These are phyloP conservation scores for Insectozyma bohioensis DNA, from an alignment of 1,139 yeast species.

Conservation along the genomic window DNA sequence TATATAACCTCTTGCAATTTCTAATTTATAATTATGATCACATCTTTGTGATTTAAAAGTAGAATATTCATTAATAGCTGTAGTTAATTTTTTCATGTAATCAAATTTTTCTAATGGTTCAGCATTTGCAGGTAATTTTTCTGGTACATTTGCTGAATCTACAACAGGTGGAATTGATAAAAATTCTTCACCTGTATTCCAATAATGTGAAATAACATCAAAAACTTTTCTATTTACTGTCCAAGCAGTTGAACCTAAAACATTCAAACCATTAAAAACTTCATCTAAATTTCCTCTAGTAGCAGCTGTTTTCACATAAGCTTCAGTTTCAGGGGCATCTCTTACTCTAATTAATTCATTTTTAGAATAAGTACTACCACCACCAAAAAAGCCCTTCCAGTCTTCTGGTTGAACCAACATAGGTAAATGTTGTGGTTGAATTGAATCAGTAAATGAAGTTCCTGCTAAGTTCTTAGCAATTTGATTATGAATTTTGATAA, in stretches of 20 bases:
- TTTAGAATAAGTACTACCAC: slow-evolving; percentile 77
- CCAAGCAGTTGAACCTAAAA: slow-evolving; percentile 90
- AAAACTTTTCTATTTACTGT: slow-evolving; percentile 76
- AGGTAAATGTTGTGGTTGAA: slow-evolving; percentile 89
- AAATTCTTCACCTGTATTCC: slow-evolving; percentile 84
- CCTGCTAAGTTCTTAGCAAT: slow-evolving; percentile 67
- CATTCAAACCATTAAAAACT: slow-evolving; percentile 82
- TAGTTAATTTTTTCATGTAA: slow-evolving; percentile 63
- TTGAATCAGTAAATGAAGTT: slow-evolving; percentile 61
- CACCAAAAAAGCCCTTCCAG: slow-evolving; percentile 79
- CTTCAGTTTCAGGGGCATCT: slow-evolving; percentile 87
- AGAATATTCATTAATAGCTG: slow-evolving; percentile 58
- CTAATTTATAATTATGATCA: slow-evolving; percentile 88
- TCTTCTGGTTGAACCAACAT: slow-evolving; percentile 89
- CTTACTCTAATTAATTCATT: slow-evolving; percentile 69
- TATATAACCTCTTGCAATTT: slow-evolving; percentile 88
- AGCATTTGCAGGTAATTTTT: slow-evolving; percentile 60
- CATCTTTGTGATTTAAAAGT: slow-evolving; percentile 84
- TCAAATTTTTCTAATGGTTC: slow-evolving; percentile 73
- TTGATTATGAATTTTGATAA: slow-evolving; percentile 71
- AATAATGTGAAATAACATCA: slow-evolving; percentile 66
- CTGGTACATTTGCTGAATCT: slow-evolving; percentile 58
- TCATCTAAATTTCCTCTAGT: slow-evolving; percentile 61
- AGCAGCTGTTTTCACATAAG: slow-evolving; percentile 84
- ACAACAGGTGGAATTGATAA: slow-evolving; percentile 74